phyloP scores from a whole-genome alignment of 805 yeast species.

The Ogataea henricii region DNA sequence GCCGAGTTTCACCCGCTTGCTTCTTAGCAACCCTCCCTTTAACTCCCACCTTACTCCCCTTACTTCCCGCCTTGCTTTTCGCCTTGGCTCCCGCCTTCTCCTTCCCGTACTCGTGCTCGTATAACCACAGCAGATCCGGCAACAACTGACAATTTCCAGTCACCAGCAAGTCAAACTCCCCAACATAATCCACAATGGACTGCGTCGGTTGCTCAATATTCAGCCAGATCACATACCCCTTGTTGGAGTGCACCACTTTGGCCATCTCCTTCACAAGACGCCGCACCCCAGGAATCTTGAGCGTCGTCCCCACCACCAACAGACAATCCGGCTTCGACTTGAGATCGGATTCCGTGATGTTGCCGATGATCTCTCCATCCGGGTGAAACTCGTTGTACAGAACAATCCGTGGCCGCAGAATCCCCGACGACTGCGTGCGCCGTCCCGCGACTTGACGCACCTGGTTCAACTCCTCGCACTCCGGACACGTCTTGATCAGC shows the following conservation, averaged over 20 bases:
- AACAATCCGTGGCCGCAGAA: constrained; percentile 65
- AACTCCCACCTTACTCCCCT: no score
- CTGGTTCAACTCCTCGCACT: constrained; percentile 59
- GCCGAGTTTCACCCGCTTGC: no score
- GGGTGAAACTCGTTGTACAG: constrained; percentile 79
- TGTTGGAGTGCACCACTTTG: constrained; percentile 53
- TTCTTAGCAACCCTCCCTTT: background rate
- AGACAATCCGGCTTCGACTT: constrained; percentile 71
- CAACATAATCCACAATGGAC: constrained; percentile 50
- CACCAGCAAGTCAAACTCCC: constrained; percentile 57
- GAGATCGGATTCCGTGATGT: constrained; percentile 67
- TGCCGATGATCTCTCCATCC: constrained; percentile 85
- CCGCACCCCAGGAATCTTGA: constrained; percentile 76
- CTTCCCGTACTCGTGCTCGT: constrained; percentile 23
- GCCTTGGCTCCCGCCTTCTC: background rate
- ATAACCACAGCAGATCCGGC: constrained; percentile 36
- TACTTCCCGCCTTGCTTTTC: background rate
- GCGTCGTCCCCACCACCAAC: constrained; percentile 80
- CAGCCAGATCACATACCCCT: constrained; percentile 64
- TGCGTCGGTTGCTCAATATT: constrained; percentile 57
- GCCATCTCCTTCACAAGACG: constrained; percentile 63
- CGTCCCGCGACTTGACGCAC: constrained; percentile 63
- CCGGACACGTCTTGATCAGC: constrained; percentile 55
- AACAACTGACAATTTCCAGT: constrained; percentile 67
- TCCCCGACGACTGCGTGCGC: constrained; percentile 63